Evolutionary conservation across 306 rosid species (phyloP).

Genomic region (Quillaja saponaria): DNA sequence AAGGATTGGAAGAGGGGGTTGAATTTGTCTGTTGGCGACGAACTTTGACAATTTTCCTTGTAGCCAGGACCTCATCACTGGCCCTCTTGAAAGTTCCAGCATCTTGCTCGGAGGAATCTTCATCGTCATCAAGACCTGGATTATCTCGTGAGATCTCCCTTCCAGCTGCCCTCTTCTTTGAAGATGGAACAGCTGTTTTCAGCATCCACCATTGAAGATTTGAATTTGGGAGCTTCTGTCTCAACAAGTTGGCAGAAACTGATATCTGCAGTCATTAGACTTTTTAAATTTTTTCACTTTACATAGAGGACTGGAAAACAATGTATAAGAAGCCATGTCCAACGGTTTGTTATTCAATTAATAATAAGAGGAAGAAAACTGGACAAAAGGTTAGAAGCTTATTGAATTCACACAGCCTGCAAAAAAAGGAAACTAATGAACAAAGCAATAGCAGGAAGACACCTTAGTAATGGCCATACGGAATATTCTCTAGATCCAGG

Average conservation of each 20-base stretch:
- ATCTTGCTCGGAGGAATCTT: slow-evolving; percentile 59
- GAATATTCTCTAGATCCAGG: too few species aligned
- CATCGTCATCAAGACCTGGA: slow-evolving; percentile 81
- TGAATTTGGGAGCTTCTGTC: slow-evolving; percentile 2
- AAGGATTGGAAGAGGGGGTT: slow-evolving; percentile 74
- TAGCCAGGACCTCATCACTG: slow-evolving; percentile 82
- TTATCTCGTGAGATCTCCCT: slow-evolving; percentile 82
- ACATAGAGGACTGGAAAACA: too few species aligned
- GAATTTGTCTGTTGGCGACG: slow-evolving; percentile 62
- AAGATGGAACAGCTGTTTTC: slow-evolving; percentile 59
- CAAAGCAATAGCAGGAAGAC: too few species aligned
- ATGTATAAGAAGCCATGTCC: too few species aligned
- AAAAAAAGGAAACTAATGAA: too few species aligned
- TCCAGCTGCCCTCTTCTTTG: slow-evolving; percentile 96
- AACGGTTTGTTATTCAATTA: too few species aligned
- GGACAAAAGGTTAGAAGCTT: too few species aligned
- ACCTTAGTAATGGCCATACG: too few species aligned
- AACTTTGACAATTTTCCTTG: slow-evolving; percentile 80
- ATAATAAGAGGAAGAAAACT: too few species aligned
- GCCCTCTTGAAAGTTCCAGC: slow-evolving; percentile 90
- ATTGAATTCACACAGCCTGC: too few species aligned
- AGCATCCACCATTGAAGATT: slow-evolving; percentile 67
- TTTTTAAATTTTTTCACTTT: background rate
- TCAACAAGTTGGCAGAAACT: slow-evolving; percentile 9
- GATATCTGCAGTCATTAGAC: slow-evolving; percentile 42